A percentile compares a stretch with the other conserved stretches of the same genome.
Conservation (phyloP, 495 filamentous ascomycete species). For the Glarea lozoyensis region DNA sequence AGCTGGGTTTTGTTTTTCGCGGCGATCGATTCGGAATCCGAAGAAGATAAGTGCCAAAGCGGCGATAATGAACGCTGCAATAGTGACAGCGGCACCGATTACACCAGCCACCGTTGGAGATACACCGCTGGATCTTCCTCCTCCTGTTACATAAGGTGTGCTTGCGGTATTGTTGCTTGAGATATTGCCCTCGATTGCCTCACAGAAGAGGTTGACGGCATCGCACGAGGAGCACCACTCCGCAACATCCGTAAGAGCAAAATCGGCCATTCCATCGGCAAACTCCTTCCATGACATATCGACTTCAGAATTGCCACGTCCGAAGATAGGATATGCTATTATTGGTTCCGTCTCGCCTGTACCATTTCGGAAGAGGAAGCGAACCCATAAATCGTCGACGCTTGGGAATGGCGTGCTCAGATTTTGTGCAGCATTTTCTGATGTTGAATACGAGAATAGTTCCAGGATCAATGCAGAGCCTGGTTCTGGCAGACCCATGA, state of each 20-base stretch:
- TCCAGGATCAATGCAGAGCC: conserved; percentile 55
- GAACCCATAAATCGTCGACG: conserved; percentile 45
- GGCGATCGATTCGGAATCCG: conserved; percentile 26
- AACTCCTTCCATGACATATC: conserved; percentile 50
- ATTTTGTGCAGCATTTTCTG: conserved; percentile 24
- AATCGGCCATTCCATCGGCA: conserved; percentile 34
- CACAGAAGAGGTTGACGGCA: conserved; percentile 45
- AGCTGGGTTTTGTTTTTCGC: conserved; percentile 7
- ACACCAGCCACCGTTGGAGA: conserved; percentile 37
- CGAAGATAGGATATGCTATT: conserved; percentile 49
- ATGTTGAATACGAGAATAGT: conserved; percentile 43
- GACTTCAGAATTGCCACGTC: conserved; percentile 33
- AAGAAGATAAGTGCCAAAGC: conserved; percentile 24
- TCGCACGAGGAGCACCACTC: conserved; percentile 57
- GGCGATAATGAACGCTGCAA: conserved; percentile 39
- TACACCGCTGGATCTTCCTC: not conserved
- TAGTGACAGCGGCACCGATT: conserved; percentile 54
- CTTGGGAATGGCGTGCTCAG: conserved; percentile 25
- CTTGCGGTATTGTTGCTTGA: no score
- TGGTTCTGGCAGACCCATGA: conserved; percentile 46
- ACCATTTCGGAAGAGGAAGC: conserved; percentile 62
- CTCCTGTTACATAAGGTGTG: not conserved
- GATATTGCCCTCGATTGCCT: conserved; percentile 22
- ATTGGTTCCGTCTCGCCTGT: conserved; percentile 38
- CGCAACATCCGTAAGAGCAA: conserved; percentile 38